Evolutionary conservation across 2,329 filamentous ascomycete species (phyloP), one percentile per base, ranked within the genome.

Genomic region (Colletotrichum endophyticum): DNA sequence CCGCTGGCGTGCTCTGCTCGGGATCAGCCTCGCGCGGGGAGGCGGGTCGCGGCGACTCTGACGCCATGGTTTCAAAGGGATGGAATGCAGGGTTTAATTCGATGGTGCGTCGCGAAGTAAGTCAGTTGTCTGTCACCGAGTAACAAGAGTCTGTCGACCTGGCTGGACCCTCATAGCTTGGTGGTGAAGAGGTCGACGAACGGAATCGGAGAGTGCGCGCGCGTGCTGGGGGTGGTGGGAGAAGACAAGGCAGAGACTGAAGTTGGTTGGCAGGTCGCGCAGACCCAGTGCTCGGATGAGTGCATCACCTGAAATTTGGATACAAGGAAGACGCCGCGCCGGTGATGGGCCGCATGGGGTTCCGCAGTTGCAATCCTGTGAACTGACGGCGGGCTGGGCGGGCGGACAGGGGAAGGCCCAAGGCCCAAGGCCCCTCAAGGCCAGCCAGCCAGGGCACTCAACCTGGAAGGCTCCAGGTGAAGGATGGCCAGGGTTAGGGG

Each of bases 51-150:
- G 66, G 66, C n/a, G 70, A 70, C 16, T 74, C 64, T 25, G 70
- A 66, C 74, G 70, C 27, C 74, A 76, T 76, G 74, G 64, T 76
- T 69, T 69, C 70, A 62, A 73, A 74, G 74, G 32, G 28, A 30
- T 63, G 68, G 66, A 76, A 76, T 76, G 74, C 59, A 74, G 74
- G 64, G 74, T 70, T 74, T 34, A 67, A 74, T 73, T 34, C 53
- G 62, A 19, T 66, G 70, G 70, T 73, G 63, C 32, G 72, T 74
- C 66, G 59, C 62, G 62, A 66, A 57, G 53, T 75, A 59, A 72
- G 69, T 75, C 53, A 28, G 72, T 27, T 66, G 44, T 28, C 44
- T 61, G 74, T 76, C 74, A 76, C 64, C 74, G 73, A 57, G 59
- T 76, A 76, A 73, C 44, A 36, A 70, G 44, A 36, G 34, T 64